Evolutionary conservation across 2,329 filamentous ascomycete genomes (phyloP).

Genomic region (Truncatella angustata): DNA sequence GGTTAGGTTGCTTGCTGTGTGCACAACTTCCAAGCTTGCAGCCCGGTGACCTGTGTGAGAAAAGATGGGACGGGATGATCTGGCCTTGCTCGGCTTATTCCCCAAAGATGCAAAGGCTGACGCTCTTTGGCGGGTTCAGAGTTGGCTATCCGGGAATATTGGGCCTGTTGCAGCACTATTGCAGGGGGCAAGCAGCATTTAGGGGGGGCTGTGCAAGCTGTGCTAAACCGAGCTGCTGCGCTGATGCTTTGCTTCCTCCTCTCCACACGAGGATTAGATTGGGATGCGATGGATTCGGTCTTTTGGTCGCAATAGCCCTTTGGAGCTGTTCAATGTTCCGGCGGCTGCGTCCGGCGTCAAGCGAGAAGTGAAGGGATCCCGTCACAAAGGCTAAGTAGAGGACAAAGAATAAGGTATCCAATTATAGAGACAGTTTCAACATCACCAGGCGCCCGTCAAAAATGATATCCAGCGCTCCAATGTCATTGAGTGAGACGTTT

Average conservation of each 20-base stretch:
- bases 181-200: not conserved
- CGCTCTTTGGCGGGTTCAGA: constrained; percentile 10
- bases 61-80: constrained; percentile 15
- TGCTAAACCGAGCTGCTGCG: not conserved
- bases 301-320: not conserved
- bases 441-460: no score
- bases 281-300: not conserved
- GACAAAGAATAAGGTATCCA: no score
- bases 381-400: not conserved
- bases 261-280: not conserved
- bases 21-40: not conserved
- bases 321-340: not conserved
- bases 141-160: not conserved
- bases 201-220: not conserved
- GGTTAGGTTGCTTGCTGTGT: not conserved
- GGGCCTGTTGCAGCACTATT: constrained; percentile 6
- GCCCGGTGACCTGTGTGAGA: no score
- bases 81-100: constrained; percentile 12
- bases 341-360: not conserved
- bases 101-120: constrained; percentile 9
- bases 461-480: no score
- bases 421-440: no score
- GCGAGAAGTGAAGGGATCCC: no score
- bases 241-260: not conserved
- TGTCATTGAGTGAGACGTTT: no score